Conservation (phyloP, 495 filamentous ascomycete genomes). For the Podospora appendiculata region DNA sequence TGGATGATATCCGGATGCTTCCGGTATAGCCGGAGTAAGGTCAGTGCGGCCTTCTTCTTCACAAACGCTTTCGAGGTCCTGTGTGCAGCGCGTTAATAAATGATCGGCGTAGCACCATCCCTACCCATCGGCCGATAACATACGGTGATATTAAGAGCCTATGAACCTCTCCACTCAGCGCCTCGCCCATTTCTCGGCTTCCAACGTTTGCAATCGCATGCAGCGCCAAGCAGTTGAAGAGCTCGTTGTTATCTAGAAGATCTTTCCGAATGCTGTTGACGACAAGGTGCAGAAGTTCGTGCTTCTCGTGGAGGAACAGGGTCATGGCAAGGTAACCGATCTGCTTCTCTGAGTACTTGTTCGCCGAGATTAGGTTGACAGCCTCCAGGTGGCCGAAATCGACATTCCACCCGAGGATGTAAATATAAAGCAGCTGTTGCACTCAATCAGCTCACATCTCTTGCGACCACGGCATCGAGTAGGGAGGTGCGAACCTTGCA, state of each 20-base stretch:
- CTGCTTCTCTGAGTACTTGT: constrained; percentile 98
- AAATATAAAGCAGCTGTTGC: constrained; percentile 82
- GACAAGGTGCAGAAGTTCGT: constrained; percentile 91
- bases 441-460: neutral
- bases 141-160: constrained; percentile 92
- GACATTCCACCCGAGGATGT: constrained; percentile 98
- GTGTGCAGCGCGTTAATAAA: constrained; percentile 2
- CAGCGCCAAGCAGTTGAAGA: constrained; percentile 95
- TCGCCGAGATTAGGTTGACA: constrained; percentile 92
- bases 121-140: constrained; percentile 23
- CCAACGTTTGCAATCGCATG: constrained; percentile 99
- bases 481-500: constrained; percentile 62
- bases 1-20: constrained; percentile 91
- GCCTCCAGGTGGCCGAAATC: constrained; percentile 98
- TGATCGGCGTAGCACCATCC: too few species aligned
- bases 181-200: constrained; percentile 93
- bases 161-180: constrained; percentile 87
- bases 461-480: neutral
- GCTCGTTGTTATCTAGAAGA: constrained; percentile 85
- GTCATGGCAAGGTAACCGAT: constrained; percentile 98
- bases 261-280: constrained; percentile 99
- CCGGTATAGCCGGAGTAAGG: constrained; percentile 88
- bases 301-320: constrained; percentile 92
- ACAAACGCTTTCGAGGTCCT: constrained; percentile 97
- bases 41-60: constrained; percentile 98